Base-by-base conservation (phyloP, 768 basidiomycete genomes). In the Rubroboletus pulcherrimus region DNA sequence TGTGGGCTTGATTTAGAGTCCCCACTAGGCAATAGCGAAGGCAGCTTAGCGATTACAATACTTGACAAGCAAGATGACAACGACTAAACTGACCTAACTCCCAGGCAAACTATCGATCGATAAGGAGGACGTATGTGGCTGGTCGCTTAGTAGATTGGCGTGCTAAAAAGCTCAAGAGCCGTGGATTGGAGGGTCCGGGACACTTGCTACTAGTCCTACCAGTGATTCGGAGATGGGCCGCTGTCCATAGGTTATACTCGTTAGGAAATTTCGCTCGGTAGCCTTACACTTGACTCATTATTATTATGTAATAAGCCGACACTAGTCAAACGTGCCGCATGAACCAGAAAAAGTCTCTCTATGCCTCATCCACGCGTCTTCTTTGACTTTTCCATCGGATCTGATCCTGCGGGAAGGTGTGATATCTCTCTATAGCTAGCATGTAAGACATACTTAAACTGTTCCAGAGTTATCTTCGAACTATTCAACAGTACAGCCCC, bases 401-500 rank as follows among this genome's bases (percentile, higher is more conserved):
- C 72, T 56, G 66, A 77, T 26, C 74, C 77, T 29, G 63, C 75
- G 9, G 88, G 88, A 64, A 79, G 89, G 87, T 83, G 50, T 19
- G 74, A 8, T 6, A 26, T 29, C 14, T 29, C 14, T 45, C 29
- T 54, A 43, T 45, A 14, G 53, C 5, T 26, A 4, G 9, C n/a
- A 17, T 46, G n/a, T 55, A 38, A 34, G 51, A 42, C 51, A 57
- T 37, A 19, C 58, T 66, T 37, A 55, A 29, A 55, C 49, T 58
- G 26, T 46, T 48, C 0, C 64, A 90, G 87, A 59, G 77, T 89
- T 40, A 75, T 87, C 49, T 86, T 89, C 50, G 92, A 94, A 69
- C 75, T 95, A 11, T 91, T 80, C 75, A 82, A 73, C 58, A 87
- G 92, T 66, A 72, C 77, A 8, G 82, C 81, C 2, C 92, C 92